Evolutionary conservation across 805 yeast genomes (phyloP), one percentile per base, ranked within the genome.

Genomic region (Komagataella ulmi): DNA sequence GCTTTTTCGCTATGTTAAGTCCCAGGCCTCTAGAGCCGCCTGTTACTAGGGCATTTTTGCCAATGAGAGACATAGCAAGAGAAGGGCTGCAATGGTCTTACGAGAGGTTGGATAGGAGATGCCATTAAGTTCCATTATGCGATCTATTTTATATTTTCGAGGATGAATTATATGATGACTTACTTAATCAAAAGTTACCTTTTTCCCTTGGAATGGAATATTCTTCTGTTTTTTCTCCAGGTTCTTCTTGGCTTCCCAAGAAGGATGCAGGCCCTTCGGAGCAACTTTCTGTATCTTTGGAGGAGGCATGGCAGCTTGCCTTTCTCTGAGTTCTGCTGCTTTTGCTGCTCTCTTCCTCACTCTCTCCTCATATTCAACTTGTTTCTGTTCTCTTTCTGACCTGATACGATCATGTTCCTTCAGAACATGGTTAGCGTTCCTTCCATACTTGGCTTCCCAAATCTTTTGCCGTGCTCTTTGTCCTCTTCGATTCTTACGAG

Each of bases 381-480:
- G 85, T 58, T 76, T 75, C 53, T 72, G 71, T 56, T 81, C 81
- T 54, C 85, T 71, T 55, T 81, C 84, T 47, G 75, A 75, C 47
- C 66, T 68, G 24, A 69, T 65, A 46, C 81, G 73, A 49, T 74
- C 79, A n/a, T 72, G 67, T 58, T 86, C 86, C 57, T 81, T 76
- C 60, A 78, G 73, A 21, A 90, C 76, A 65, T 93, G 99, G 52
- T 80, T 82, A n/a, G 99, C 99, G 23, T 73, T 70, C 17, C 65
- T 65, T 24, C 98, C 98, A 63, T 74, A 93, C 65, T 93, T 91
- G 68, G 77, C 71, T 63, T 89, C 99, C 98, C 98, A 93, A 50
- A 93, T 88, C 72, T 86, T 85, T 65, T 91, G 93, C 69, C 99
- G 81, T 1, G 97, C 99, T 54, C 98, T 76, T 70, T 93, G 99